Conservation (phyloP, 2,329 filamentous ascomycete genomes). For the Beauveria pseudobassiana region DNA sequence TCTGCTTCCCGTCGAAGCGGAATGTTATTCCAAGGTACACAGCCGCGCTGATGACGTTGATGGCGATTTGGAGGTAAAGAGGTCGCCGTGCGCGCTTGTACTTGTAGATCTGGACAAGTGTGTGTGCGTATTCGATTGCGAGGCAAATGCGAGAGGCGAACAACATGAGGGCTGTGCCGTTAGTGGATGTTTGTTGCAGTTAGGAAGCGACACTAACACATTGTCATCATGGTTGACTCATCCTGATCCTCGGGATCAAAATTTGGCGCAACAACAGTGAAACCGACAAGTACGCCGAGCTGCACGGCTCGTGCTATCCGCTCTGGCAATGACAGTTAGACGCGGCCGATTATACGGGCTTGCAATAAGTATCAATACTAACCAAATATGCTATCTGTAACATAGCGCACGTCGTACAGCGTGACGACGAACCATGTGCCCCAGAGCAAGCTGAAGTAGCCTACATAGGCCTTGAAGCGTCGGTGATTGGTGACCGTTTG, state of each 20-base stretch:
- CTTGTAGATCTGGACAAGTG: constrained; percentile 34
- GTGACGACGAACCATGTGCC: constrained; percentile 60
- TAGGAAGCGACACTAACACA: constrained; percentile 26
- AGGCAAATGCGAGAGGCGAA: constrained; percentile 46
- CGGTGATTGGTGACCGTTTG: constrained; percentile 24
- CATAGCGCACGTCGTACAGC: constrained; percentile 59
- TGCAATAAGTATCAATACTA: not conserved
- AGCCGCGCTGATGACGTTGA: constrained; percentile 27
- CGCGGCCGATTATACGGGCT: too few species aligned
- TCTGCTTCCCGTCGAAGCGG: constrained; percentile 27
- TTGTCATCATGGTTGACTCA: constrained; percentile 29
- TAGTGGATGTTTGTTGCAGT: not conserved
- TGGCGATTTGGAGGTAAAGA: constrained; percentile 27
- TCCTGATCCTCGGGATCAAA: constrained; percentile 34
- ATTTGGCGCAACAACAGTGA: constrained; percentile 50
- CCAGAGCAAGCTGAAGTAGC: constrained; percentile 49
- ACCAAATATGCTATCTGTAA: constrained; percentile 55
- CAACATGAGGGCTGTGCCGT: constrained; percentile 34
- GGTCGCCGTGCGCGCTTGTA: constrained; percentile 30
- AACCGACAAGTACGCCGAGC: constrained; percentile 57
- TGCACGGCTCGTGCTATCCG: constrained; percentile 51
- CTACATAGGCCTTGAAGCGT: constrained; percentile 28
- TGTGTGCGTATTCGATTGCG: constrained; percentile 44
- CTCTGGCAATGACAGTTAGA: constrained; percentile 23
- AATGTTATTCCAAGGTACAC: constrained; percentile 37